These are phyloP conservation scores for Urochloa ruziziensis DNA, from an alignment of 176 grass and related monocot genomes.

Conservation along the genomic window DNA sequence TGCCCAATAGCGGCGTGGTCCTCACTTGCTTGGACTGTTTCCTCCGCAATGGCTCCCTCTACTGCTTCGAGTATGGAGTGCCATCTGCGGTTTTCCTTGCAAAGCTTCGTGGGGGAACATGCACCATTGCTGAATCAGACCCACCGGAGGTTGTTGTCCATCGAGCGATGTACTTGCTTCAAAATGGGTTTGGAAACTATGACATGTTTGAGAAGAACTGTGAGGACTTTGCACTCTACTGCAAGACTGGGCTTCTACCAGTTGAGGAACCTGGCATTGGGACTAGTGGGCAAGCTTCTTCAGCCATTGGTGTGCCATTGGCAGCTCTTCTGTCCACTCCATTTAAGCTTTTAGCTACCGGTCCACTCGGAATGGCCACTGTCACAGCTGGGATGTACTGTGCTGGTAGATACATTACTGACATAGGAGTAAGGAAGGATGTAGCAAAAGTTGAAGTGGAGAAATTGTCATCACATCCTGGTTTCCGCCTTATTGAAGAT, in stretches of 20 bases:
- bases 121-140: constrained; percentile 84
- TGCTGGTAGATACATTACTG: constrained; percentile 86
- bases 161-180: constrained; percentile 87
- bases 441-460: constrained; percentile 74
- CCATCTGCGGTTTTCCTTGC: constrained; percentile 75
- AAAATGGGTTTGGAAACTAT: constrained; percentile 88
- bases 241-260: constrained; percentile 86
- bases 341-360: constrained; percentile 76
- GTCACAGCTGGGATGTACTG: constrained; percentile 97
- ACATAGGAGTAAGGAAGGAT: constrained; percentile 89
- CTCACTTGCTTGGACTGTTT: constrained; percentile 93
- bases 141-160: constrained; percentile 58
- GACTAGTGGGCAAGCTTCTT: constrained; percentile 80
- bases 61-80: constrained; percentile 83
- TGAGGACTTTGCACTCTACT: constrained; percentile 96
- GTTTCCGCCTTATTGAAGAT: constrained; percentile 36
- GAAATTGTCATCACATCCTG: constrained; percentile 49
- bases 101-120: constrained; percentile 85
- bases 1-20: constrained; percentile 63
- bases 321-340: constrained; percentile 83
- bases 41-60: constrained; percentile 74
- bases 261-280: constrained; percentile 67
- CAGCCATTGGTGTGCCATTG: constrained; percentile 75
- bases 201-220: constrained; percentile 99
- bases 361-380: constrained; percentile 89